Base-by-base conservation (phyloP, 371 early-diverging fungal species). In the Mucor mucedo region DNA sequence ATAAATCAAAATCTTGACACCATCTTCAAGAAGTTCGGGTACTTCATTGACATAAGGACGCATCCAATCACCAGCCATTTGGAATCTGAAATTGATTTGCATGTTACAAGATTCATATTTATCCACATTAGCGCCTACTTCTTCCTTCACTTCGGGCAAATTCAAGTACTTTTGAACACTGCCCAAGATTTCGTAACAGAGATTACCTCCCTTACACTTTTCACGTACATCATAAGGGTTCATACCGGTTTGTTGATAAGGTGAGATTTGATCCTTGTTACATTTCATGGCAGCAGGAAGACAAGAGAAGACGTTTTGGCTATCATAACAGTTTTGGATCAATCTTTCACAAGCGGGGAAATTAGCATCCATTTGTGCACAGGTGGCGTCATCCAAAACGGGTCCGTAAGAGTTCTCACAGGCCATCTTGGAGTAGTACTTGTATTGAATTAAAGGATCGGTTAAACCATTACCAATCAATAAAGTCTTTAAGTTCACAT, bases 381-480 rank as follows among this genome's bases (percentile, higher is more conserved):
- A 95, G 53, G 84, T 76, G 8, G 70, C 64, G 63, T 87, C 76
- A 27, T 76, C 69, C 32, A 95, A 74, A 30, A 94, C 88, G 13
- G 95, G 87, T 9, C 86, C 87, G 57, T 96, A 93, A 13, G 60
- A 63, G 39, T 88, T 88, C 44, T 91, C 86, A 72, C 93, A 92
- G 4, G 94, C 94, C 91, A 94, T 94, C 63, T 90, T 77, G 14
- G 93, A 85, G 73, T 95, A 98, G 76, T 89, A 94, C 72, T 92
- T 85, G 80, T 94, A 96, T 81, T 98, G 98, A 7, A 87, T 79
- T 58, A 91, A 78, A 29, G 95, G 94, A 65, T 96, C 95, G 3
- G 93, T 92, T 68, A 96, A 75, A 8, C 96, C 98, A 68, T 98
- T 98, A 40, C 98, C 98, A 49, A 96, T 91, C 61, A 91, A 75